phyloP scores from a whole-genome alignment of 371 early-diverging fungal species.

The Lichtheimia ramosa region DNA sequence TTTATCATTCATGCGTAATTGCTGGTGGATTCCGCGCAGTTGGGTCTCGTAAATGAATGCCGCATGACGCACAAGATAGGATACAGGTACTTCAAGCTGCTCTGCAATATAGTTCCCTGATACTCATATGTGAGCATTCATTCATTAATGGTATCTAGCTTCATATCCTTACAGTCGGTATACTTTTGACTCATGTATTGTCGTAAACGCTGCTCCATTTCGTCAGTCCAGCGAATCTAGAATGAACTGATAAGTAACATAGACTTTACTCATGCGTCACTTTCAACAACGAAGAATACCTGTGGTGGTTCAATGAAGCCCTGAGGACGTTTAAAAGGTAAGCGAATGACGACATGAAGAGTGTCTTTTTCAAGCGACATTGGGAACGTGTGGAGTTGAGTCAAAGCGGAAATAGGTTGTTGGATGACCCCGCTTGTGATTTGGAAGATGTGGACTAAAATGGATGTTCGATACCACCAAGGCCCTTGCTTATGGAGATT shows the following conservation, averaged over 20 bases:
- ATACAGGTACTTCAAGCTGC: constrained; percentile 54
- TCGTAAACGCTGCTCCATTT: constrained; percentile 65
- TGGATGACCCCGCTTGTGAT: too few species aligned
- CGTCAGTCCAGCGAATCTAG: constrained; percentile 66
- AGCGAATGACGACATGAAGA: constrained; percentile 58
- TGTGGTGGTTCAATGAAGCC: constrained; percentile 58
- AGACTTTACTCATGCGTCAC: neutral
- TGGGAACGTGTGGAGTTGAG: too few species aligned
- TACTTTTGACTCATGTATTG: constrained; percentile 60
- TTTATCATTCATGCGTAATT: constrained; percentile 38
- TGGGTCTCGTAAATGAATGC: constrained; percentile 64
- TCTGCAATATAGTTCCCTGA: constrained; percentile 61
- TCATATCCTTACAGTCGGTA: constrained; percentile 52
- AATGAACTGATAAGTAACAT: neutral
- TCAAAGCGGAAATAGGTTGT: too few species aligned
- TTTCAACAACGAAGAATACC: constrained; percentile 20
- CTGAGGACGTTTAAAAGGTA: constrained; percentile 56
- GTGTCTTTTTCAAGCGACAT: constrained; percentile 33
- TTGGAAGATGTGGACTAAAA: too few species aligned
- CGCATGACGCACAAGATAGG: constrained; percentile 62
- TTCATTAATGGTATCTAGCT: neutral
- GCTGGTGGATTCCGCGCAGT: constrained; percentile 60
- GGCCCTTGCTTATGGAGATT: too few species aligned
- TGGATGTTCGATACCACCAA: too few species aligned
- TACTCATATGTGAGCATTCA: neutral